Evolutionary conservation across 2,329 filamentous ascomycete species (phyloP).

Genomic region (Dichotomopilus funicola): DNA sequence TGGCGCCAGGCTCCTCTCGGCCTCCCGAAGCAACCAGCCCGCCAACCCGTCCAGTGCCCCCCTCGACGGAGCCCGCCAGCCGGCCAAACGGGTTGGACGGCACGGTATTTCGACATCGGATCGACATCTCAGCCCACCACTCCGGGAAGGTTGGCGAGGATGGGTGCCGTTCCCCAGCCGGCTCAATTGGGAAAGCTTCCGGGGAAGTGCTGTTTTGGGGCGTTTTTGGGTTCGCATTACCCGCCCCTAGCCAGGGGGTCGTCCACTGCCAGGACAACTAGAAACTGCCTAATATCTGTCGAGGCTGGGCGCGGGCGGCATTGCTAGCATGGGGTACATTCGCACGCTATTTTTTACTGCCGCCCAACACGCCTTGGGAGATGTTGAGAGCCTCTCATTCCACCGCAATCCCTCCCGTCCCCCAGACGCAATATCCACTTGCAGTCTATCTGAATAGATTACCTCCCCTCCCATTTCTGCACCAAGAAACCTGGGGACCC

Average conservation of each 20-base stretch:
- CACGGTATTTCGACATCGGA: constrained; percentile 11
- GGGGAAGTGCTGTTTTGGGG: neutral
- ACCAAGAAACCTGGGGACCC: constrained; percentile 24
- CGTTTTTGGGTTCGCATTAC: constrained; percentile 9
- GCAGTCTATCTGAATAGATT: constrained; percentile 27
- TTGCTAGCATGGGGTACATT: constrained; percentile 10
- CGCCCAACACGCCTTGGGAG: constrained; percentile 6
- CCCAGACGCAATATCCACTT: constrained; percentile 21
- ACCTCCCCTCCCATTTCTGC: constrained; percentile 2
- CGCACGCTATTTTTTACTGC: constrained; percentile 15
- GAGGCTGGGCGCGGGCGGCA: constrained; percentile 15
- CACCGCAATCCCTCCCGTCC: constrained; percentile 4
- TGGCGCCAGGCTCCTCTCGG: neutral
- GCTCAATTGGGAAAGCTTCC: constrained; percentile 23
- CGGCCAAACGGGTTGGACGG: neutral
- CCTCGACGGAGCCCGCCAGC: no score
- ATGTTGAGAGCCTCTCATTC: no score
- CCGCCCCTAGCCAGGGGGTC: constrained; percentile 1
- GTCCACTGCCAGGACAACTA: no score
- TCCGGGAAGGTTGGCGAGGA: neutral
- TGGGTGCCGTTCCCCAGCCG: constrained; percentile 13
- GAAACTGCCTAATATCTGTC: constrained; percentile 24
- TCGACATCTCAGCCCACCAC: constrained; percentile 11
- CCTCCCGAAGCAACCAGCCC: no score
- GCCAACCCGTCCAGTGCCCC: no score